Base-by-base conservation (phyloP, 1,284 basidiomycete genomes). In the Ustilago loliicola region DNA sequence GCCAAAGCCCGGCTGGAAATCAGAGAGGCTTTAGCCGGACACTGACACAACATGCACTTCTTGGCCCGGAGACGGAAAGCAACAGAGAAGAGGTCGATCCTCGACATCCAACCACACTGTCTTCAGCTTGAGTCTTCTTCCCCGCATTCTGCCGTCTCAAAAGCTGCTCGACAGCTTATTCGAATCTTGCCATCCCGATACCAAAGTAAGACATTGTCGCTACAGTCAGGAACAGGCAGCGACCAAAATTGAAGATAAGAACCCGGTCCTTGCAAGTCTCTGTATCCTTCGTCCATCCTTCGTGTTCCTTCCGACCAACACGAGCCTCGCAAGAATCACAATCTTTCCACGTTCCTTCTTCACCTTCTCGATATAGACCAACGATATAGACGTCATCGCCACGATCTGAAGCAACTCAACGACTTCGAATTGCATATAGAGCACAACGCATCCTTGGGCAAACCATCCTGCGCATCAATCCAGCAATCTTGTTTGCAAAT, bases 11-110 rank as follows among this genome's bases (percentile, higher is more conserved):
- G 40, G 40, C 36, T 36, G 19, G 25, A 45, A 29, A 29, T 58
- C 10, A n/a, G 19, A 25, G 38, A 23, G 34, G 23, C n/a, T 47
- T 42, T 58, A 58, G 30, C 56, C 56, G 56, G 55, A 45, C 15
- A 23, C 42, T 21, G 42, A 45, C 42, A 45, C 42, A 45, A 7
- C 42, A 23, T n/a, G 21, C 42, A 23, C 42, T 21, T 45, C 21
- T 21, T 45, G 8, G 21, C 42, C 36, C 36, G 36, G 36, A 38
- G 32, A 34, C 7, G 11, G 7, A 34, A 5, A 34, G 7, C 32
- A 34, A 34, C 32, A 34, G 32, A 34, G 32, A 34, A 34, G 5
- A 34, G 32, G 11, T 34, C 11, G 5, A 11, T 7, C 11, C 32
- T 11, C 32, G 32, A 11, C 32, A 34, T 34, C 32, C 32, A n/a